A percentile compares a stretch with the other conserved stretches of the same genome.
phyloP scores from a whole-genome alignment of 2,329 filamentous ascomycete species.

The Epicoccum nigrum region DNA sequence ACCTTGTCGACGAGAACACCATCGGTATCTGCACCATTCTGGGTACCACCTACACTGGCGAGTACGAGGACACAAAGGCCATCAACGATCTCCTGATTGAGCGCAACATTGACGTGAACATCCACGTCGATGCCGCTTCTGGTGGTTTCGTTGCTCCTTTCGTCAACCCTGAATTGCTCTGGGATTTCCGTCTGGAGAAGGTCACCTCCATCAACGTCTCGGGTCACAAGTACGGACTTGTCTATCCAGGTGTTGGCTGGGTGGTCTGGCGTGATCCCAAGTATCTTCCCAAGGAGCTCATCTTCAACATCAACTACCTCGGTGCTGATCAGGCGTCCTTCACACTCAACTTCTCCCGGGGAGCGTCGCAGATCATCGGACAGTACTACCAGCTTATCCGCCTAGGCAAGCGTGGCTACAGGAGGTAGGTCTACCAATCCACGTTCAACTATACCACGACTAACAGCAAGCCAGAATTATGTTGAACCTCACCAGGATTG shows the following conservation, averaged over 20 bases:
- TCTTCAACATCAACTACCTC: slow-evolving; percentile 99
- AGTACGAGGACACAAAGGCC: slow-evolving; percentile 88
- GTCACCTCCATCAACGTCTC: slow-evolving; percentile 95
- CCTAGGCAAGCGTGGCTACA: slow-evolving; percentile 89
- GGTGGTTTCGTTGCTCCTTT: slow-evolving; percentile 95
- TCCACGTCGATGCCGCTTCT: slow-evolving; percentile 91
- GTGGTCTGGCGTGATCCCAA: slow-evolving; percentile 83
- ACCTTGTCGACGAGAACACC: slow-evolving; percentile 70
- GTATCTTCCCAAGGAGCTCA: slow-evolving; percentile 75
- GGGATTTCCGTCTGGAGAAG: slow-evolving; percentile 90
- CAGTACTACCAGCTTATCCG: slow-evolving; percentile 98
- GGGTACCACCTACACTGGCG: slow-evolving; percentile 92
- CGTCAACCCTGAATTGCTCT: slow-evolving; percentile 79
- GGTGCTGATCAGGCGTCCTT: slow-evolving; percentile 95
- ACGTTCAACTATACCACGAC: too few species aligned
- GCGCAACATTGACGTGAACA: slow-evolving; percentile 77
- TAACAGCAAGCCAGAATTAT: too few species aligned
- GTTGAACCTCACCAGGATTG: slow-evolving; percentile 87
- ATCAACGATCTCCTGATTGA: slow-evolving; percentile 86
- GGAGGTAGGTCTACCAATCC: too few species aligned
- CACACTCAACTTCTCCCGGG: slow-evolving; percentile 97
- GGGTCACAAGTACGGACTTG: slow-evolving; percentile 81
- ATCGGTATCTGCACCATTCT: slow-evolving; percentile 92
- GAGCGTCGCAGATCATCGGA: slow-evolving; percentile 90
- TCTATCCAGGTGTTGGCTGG: slow-evolving; percentile 93